Percentiles rank a stretch among this genome's conserved stretches.
Conservation (phyloP, 2,329 filamentous ascomycete genomes). For the Trichoderma sp. region DNA sequence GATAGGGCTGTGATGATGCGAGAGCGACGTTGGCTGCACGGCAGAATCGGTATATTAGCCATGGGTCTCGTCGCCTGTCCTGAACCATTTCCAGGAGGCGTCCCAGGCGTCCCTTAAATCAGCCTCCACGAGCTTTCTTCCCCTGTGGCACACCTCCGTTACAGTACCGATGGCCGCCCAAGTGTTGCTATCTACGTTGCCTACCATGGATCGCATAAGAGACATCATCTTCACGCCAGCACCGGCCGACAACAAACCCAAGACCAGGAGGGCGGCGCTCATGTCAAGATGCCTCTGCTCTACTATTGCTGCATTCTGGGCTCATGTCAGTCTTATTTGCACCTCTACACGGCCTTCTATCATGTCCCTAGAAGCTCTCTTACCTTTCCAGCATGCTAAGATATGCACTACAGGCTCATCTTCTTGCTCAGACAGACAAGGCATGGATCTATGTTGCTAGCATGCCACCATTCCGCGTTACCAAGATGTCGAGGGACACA, state of each 20-base stretch:
- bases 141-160: not conserved
- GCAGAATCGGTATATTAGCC: slow-evolving; percentile 6
- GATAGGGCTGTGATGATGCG: slow-evolving; percentile 12
- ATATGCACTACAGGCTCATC: slow-evolving; percentile 5
- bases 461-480: slow-evolving; percentile 16
- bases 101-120: not conserved
- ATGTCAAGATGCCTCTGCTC: slow-evolving; percentile 16
- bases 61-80: not conserved
- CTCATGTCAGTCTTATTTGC: slow-evolving; percentile 12
- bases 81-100: not conserved
- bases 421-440: slow-evolving; percentile 17
- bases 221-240: not conserved
- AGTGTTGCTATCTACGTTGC: not conserved
- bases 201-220: not conserved
- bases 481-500: slow-evolving; percentile 12
- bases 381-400: not conserved
- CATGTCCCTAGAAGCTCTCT: not conserved
- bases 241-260: not conserved
- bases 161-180: not conserved
- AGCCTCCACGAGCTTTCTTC: not conserved
- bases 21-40: slow-evolving; percentile 6
- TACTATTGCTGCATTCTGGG: slow-evolving; percentile 16
- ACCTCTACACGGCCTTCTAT: not conserved
- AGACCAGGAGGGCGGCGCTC: slow-evolving; percentile 1
- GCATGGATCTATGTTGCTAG: slow-evolving; percentile 19